Base-by-base conservation (phyloP, 257 asterid genomes). In the Misopates orontium region DNA sequence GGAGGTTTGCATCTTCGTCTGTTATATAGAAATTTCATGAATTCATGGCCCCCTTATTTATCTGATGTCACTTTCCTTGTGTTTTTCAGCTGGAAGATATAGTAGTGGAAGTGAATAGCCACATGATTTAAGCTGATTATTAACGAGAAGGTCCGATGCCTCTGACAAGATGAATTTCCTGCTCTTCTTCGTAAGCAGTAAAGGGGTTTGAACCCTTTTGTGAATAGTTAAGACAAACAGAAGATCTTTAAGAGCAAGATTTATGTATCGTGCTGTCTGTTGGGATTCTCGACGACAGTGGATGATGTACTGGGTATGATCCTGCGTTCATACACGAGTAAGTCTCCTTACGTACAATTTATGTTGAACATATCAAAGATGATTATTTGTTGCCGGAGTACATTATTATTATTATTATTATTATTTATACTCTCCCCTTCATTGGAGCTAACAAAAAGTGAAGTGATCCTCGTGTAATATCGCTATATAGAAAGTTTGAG, bases 21-120 rank as follows among this genome's bases (percentile, higher is more conserved):
- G 39, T 10, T 48, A 16, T 65, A 57, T 17, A 24, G 23, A 45
- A 68, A 48, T 24, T 39, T 56, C 71, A 4, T 14, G 13, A 32
- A 57, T 23, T 60, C 71, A 36, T 45, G 24, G 63, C 40, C 60
- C 36, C 42, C 47, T 4, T 17, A 74, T 69, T 67, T 22, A 74
- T 31, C 52, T n/a, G 13, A 61, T 64, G 56, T 71, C 1, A 62
- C 4, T 60, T 72, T 61, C 56, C 23, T 1, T 70, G 39, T 61
- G 22, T 72, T 68, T 23, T 49, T 56, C 91, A 93, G 99, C 81
- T 75, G 82, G 64, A 50, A 79, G 90, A 73, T 86, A 85, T 75
- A 75, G 80, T 55, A 90, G 96, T 68, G 95, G 85, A 73, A 92
- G 95, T 80, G 95, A 94, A 82, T 85, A 87, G 81, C 53, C 50